phyloP scores from a whole-genome alignment of 2,329 filamentous ascomycete species.

The Clarireedia paspali region DNA sequence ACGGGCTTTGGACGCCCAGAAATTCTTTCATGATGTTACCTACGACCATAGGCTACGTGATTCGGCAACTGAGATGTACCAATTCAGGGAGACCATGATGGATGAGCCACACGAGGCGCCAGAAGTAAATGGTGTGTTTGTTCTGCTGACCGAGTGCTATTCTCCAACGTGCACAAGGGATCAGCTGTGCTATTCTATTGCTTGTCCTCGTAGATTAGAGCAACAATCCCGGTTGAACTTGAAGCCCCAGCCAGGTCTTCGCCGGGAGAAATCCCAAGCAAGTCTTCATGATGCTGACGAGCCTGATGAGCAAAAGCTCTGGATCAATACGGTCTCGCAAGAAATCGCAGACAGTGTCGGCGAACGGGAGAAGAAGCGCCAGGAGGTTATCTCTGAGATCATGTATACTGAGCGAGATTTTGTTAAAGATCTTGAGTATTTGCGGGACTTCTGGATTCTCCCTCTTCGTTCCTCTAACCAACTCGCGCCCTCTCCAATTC shows the following conservation, averaged over 20 bases:
- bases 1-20: slow-evolving; percentile 89
- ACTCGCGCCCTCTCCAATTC: slow-evolving; percentile 68
- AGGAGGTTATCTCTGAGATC: slow-evolving; percentile 95
- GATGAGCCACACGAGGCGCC: slow-evolving; percentile 69
- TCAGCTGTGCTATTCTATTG: slow-evolving; percentile 95
- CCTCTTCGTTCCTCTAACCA: slow-evolving; percentile 69
- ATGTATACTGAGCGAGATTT: slow-evolving; percentile 99
- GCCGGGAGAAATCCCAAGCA: slow-evolving; percentile 55
- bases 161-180: slow-evolving; percentile 95
- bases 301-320: slow-evolving; percentile 93
- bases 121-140: slow-evolving; percentile 89
- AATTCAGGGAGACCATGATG: slow-evolving; percentile 88
- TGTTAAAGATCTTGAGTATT: slow-evolving; percentile 95
- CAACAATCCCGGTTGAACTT: slow-evolving; percentile 92
- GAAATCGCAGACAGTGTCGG: slow-evolving; percentile 85
- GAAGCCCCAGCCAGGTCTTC: slow-evolving; percentile 80
- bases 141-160: slow-evolving; percentile 92
- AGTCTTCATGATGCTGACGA: slow-evolving; percentile 83
- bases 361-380: slow-evolving; percentile 91
- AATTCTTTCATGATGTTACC: slow-evolving; percentile 98
- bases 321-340: slow-evolving; percentile 97
- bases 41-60: slow-evolving; percentile 95
- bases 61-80: slow-evolving; percentile 90
- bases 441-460: slow-evolving; percentile 97
- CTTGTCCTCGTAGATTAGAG: slow-evolving; percentile 85